Conservation (phyloP, 768 basidiomycete species). For the Phanerochaete carnosa region DNA sequence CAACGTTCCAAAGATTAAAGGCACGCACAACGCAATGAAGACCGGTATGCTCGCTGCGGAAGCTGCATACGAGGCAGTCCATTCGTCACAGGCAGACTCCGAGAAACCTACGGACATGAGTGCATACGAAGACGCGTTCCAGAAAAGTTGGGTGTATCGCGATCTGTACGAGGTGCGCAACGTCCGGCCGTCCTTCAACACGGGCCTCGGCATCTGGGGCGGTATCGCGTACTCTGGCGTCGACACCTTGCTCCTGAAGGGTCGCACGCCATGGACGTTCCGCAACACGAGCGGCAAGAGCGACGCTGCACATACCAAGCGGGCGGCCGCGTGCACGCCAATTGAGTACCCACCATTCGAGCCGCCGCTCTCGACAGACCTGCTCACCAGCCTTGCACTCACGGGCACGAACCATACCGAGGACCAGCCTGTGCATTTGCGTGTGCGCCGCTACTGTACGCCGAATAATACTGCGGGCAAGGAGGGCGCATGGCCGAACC, state of each 20-base stretch:
- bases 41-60: constrained; percentile 97
- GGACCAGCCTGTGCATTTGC: constrained; percentile 88
- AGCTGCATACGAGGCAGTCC: constrained; percentile 67
- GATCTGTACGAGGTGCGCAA: constrained; percentile 92
- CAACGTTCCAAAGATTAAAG: constrained; percentile 97
- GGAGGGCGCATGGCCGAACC: constrained; percentile 21
- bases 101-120: constrained; percentile 56
- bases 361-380: constrained; percentile 87
- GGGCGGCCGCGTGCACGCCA: constrained; percentile 60
- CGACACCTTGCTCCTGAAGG: constrained; percentile 81
- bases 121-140: constrained; percentile 65
- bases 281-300: constrained; percentile 49
- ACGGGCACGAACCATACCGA: constrained; percentile 98
- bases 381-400: constrained; percentile 85
- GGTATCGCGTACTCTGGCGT: constrained; percentile 88
- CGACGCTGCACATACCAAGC: constrained; percentile 72
- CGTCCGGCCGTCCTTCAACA: constrained; percentile 84
- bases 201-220: constrained; percentile 76
- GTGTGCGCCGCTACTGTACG: constrained; percentile 46
- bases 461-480: constrained; percentile 23
- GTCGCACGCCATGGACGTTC: constrained; percentile 91
- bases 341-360: constrained; percentile 87
- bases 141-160: constrained; percentile 77
- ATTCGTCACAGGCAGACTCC: constrained; percentile 21
- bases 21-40: constrained; percentile 99